Evolutionary conservation across 495 filamentous ascomycete species (phyloP), one percentile per base, ranked within the genome.

Genomic region (Hypoxylon trugodes): DNA sequence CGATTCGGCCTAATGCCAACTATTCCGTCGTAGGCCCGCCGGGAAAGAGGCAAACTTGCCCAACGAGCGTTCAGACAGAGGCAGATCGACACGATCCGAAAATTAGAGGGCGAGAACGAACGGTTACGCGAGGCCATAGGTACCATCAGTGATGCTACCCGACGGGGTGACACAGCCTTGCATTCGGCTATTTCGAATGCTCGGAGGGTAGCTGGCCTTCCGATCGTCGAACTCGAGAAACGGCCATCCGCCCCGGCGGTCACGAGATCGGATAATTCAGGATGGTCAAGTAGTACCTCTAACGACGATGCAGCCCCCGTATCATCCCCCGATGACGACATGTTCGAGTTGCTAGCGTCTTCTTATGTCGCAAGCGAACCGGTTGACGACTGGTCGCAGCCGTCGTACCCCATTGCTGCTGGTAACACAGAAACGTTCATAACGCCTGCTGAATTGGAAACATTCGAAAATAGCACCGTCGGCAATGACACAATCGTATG

Each of bases 41-140:
- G 65, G 4, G 65, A 68, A 43, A 57, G 59, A 24, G 65, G 65
- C 18, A 61, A 63, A 35, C 22, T 68, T 8, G 65, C 65, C 42
- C 65, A 68, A 22, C 40, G 65, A 32, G 65, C 65, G 15, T 68
- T 68, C 41, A 57, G 65, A 26, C 65, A 68, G 16, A 51, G 65
- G 26, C 65, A 68, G 25, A 68, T 68, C 25, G 59, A 68, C 19
- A 68, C 59, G 3, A 68, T 68, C 33, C 46, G 53, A 10, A 40
- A 8, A 13, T 8, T 68, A 1, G 53, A 59, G 26, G 47, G 58
- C 1, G 65, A 61, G 25, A 68, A 68, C n/a, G 40, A 50, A 32
- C 53, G n/a, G 19, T 19, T 68, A 10, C 65, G 58, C 8, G 35
- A 56, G 3, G 65, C 59, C 2, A 68, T 68, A 26, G 25, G 35